These are phyloP conservation scores for Boechera stricta DNA, from an alignment of 345 rosid species.

Conservation along the genomic window DNA sequence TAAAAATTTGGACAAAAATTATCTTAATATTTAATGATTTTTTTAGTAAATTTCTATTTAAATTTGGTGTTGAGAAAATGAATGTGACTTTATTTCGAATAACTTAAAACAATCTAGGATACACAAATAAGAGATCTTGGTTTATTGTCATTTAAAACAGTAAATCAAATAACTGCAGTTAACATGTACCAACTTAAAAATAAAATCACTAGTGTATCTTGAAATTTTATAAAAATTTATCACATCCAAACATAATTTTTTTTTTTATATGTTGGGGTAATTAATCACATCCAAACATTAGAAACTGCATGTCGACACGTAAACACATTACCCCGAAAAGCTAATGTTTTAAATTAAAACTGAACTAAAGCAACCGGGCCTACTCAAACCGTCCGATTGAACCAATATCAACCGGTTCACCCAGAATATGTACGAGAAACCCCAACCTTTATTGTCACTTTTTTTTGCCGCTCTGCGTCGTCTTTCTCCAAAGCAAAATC, in stretches of 20 bases:
- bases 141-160: too few species aligned
- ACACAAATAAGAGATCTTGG: not conserved
- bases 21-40: not conserved
- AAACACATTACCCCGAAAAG: too few species aligned
- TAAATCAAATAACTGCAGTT: too few species aligned
- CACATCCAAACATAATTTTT: too few species aligned
- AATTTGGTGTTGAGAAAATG: not conserved
- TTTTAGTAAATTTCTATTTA: not conserved
- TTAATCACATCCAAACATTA: not conserved
- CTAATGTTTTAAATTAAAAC: too few species aligned
- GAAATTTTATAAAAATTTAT: too few species aligned
- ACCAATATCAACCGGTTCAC: not conserved
- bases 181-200: too few species aligned
- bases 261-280: not conserved
- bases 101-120: not conserved
- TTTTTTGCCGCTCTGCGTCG: not conserved
- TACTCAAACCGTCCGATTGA: not conserved
- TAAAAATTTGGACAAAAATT: not conserved
- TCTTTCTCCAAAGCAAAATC: conserved; percentile 5
- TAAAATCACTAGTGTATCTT: too few species aligned
- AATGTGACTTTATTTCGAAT: not conserved
- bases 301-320: not conserved
- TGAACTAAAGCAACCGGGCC: not conserved
- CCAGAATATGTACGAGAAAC: not conserved
- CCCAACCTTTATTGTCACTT: not conserved